Percentiles rank a stretch among this genome's conserved stretches.
These are phyloP conservation scores for Sonneratia alba DNA, from an alignment of 345 rosid species.

Conservation along the genomic window DNA sequence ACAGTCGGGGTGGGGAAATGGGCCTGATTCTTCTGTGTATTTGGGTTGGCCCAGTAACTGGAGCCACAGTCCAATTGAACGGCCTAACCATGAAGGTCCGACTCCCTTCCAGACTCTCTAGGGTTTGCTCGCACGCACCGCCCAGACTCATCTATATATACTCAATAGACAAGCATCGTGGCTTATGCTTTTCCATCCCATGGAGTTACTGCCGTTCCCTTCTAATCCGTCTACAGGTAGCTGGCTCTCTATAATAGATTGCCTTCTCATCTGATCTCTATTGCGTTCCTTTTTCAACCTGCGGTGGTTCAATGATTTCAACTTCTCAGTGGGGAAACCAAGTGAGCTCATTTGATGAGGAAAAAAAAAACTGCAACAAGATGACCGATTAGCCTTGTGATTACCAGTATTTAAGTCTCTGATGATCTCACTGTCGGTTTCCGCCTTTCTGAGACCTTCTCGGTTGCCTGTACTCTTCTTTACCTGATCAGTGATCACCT, in stretches of 20 bases:
- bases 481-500: background rate
- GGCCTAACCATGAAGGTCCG: no score
- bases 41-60: no score
- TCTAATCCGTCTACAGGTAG: no score
- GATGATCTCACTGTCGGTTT: slow-evolving; percentile 10
- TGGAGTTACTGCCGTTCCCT: background rate
- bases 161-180: no score
- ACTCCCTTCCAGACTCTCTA: background rate
- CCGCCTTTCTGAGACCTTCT: background rate
- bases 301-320: background rate
- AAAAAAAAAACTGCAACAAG: slow-evolving; percentile 28
- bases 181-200: background rate
- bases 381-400: slow-evolving; percentile 27
- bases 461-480: background rate
- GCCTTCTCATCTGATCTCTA: background rate
- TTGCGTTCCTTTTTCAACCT: background rate
- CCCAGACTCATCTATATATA: background rate
- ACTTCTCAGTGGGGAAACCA: background rate
- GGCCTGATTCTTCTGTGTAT: no score
- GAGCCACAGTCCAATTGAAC: no score
- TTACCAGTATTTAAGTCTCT: slow-evolving; percentile 34
- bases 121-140: background rate
- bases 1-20: no score
- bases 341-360: slow-evolving; percentile 19
- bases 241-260: background rate